Evolutionary conservation across 441 rosid genomes (phyloP).

Genomic region (Arabidopsis hybrid): DNA sequence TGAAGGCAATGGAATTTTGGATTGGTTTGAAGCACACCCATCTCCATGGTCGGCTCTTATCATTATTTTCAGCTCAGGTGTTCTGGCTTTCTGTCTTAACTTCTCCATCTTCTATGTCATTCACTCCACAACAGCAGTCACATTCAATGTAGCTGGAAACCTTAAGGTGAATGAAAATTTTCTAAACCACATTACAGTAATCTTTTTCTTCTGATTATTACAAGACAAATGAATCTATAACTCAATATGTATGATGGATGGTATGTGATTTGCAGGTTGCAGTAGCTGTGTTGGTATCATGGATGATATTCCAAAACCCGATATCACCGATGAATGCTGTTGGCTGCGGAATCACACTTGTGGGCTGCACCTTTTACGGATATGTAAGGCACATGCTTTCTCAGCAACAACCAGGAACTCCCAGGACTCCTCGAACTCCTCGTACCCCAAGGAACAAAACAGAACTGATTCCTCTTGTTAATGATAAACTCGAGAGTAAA

Average conservation of each 20-base stretch:
- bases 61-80: constrained; percentile 86
- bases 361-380: constrained; percentile 94
- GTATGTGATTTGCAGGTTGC: constrained; percentile 66
- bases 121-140: constrained; percentile 99
- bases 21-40: constrained; percentile 73
- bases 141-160: constrained; percentile 98
- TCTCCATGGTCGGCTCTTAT: constrained; percentile 60
- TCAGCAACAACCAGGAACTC: constrained; percentile 74
- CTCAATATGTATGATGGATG: neutral
- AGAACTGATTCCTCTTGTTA: constrained; percentile 89
- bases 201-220: neutral
- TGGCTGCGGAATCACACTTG: constrained; percentile 86
- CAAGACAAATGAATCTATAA: neutral
- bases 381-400: constrained; percentile 84
- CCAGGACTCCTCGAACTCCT: constrained; percentile 85
- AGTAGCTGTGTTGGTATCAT: constrained; percentile 86
- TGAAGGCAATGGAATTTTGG: constrained; percentile 80
- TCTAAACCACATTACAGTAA: neutral
- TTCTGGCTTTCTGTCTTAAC: constrained; percentile 93
- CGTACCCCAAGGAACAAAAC: constrained; percentile 71
- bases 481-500: constrained; percentile 86
- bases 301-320: constrained; percentile 92
- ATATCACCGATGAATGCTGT: constrained; percentile 80
- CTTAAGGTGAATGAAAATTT: constrained; percentile 69
- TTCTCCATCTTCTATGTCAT: constrained; percentile 97